Percentiles rank a stretch among this genome's conserved stretches.
phyloP scores from a whole-genome alignment of 2,329 filamentous ascomycete species.

The Fusarium sp. region DNA sequence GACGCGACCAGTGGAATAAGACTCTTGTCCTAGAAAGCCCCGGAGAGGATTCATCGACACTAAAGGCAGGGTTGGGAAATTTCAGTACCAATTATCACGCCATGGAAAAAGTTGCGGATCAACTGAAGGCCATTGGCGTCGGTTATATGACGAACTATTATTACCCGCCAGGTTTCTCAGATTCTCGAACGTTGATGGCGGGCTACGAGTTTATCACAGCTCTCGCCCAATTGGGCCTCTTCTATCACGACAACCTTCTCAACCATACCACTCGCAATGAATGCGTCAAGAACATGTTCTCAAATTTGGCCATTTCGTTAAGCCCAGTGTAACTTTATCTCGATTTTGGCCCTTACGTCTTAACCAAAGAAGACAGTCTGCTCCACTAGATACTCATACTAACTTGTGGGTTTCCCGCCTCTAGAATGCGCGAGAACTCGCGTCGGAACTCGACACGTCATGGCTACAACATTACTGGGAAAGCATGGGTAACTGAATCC shows the following conservation, averaged over 20 bases:
- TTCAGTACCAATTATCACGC: background rate
- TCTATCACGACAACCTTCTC: background rate
- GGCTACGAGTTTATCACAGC: background rate
- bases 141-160: background rate
- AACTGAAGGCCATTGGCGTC: background rate
- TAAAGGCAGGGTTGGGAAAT: background rate
- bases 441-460: background rate
- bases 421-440: no score
- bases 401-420: no score
- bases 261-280: background rate
- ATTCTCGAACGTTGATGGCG: no score
- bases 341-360: no score
- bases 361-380: no score
- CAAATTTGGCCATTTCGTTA: background rate
- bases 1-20: background rate
- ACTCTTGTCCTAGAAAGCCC: background rate
- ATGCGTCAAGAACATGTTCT: background rate
- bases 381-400: no score
- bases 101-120: rapidly evolving
- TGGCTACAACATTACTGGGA: background rate
- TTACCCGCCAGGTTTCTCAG: background rate
- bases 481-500: background rate
- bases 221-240: background rate
- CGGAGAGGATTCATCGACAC: background rate
- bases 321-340: background rate